These are phyloP conservation scores for Trichophyton benhamiae DNA, from an alignment of 2,329 filamentous ascomycete species.

Conservation along the genomic window DNA sequence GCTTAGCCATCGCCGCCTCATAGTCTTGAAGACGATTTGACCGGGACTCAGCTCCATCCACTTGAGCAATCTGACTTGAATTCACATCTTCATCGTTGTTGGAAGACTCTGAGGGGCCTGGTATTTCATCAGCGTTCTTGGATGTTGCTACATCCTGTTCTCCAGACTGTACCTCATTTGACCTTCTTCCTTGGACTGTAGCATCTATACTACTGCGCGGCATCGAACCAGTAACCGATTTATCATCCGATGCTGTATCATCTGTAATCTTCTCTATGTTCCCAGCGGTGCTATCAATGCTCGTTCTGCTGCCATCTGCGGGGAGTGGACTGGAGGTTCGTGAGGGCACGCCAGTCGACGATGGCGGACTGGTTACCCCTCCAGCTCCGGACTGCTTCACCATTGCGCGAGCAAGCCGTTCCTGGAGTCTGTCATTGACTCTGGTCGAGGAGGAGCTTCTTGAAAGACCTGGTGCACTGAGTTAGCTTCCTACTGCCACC, in stretches of 20 bases:
- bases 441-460: slow-evolving; percentile 54
- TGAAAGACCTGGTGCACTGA: slow-evolving; percentile 37
- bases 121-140: background rate
- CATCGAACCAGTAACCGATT: slow-evolving; percentile 9
- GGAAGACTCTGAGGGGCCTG: background rate
- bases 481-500: slow-evolving; percentile 5
- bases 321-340: slow-evolving; percentile 41
- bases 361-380: slow-evolving; percentile 35
- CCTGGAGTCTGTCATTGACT: slow-evolving; percentile 72
- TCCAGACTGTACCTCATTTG: slow-evolving; percentile 4
- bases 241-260: slow-evolving; percentile 17
- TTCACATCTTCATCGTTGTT: slow-evolving; percentile 3
- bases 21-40: slow-evolving; percentile 22
- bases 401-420: slow-evolving; percentile 76
- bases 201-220: slow-evolving; percentile 24
- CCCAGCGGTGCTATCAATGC: slow-evolving; percentile 20
- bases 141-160: background rate
- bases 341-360: slow-evolving; percentile 41
- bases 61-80: slow-evolving; percentile 10
- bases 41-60: slow-evolving; percentile 10
- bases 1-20: slow-evolving; percentile 35
- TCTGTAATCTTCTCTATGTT: slow-evolving; percentile 16
- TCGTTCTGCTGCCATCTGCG: slow-evolving; percentile 31
- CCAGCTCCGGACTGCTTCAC: slow-evolving; percentile 52
- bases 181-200: slow-evolving; percentile 16